phyloP scores from a whole-genome alignment of 1,284 basidiomycete genomes.

The Tilletiopsis washingtonensis region DNA sequence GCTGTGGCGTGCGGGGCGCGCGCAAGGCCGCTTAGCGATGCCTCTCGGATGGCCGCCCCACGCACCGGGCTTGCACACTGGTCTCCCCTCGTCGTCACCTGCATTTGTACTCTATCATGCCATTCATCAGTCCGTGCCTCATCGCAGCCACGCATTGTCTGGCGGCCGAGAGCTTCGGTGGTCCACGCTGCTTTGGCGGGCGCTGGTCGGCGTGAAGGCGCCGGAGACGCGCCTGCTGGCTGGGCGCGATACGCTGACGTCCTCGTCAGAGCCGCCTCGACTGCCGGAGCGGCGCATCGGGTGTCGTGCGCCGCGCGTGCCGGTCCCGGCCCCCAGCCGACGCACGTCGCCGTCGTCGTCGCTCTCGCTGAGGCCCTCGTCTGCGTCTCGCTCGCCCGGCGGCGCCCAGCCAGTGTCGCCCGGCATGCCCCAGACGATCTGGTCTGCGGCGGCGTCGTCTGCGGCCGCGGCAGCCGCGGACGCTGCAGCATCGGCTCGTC shows the following conservation, averaged over 20 bases:
- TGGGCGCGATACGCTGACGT: background rate
- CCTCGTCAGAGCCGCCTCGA: background rate
- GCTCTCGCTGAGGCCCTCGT: background rate
- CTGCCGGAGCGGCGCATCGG: background rate
- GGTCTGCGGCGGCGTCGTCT: background rate
- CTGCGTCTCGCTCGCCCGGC: background rate
- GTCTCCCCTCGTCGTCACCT: too few relatives aligned
- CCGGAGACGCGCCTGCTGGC: background rate
- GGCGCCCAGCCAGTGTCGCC: background rate
- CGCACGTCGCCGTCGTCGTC: background rate
- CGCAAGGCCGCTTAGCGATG: constrained; percentile 7
- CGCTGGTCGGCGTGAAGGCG: background rate
- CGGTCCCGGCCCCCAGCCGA: background rate
- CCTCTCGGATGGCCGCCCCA: too few relatives aligned
- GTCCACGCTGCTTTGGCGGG: background rate
- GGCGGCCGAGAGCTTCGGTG: too few relatives aligned
- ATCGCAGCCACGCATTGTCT: too few relatives aligned
- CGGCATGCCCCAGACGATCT: background rate
- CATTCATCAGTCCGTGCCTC: too few relatives aligned
- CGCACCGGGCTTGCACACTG: too few relatives aligned
- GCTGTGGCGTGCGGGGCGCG: constrained; percentile 33
- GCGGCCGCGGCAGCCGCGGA: background rate
- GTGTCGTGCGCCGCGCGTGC: background rate
- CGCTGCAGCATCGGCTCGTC: background rate
- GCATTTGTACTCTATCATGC: too few relatives aligned